These are phyloP conservation scores for Corylus americana DNA, from an alignment of 306 rosid species.

Conservation along the genomic window DNA sequence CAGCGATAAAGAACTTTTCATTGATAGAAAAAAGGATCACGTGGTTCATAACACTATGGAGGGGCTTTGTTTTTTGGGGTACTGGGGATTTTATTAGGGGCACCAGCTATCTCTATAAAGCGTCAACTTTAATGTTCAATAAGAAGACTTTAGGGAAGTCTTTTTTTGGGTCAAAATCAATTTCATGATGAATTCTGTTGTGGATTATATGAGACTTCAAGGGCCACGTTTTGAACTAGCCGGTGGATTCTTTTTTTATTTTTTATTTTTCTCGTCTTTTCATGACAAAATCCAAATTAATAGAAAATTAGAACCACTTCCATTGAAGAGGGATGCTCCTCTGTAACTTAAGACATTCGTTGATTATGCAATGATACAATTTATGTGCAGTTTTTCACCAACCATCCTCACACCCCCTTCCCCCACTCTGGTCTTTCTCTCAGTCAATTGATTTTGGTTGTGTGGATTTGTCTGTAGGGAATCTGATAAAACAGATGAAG, in stretches of 20 bases:
- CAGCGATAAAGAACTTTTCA: not conserved
- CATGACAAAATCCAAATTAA: not conserved
- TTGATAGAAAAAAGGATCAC: not conserved
- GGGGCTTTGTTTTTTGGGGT: not conserved
- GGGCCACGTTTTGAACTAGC: not conserved
- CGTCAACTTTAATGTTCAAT: not conserved
- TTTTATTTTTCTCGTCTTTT: not conserved
- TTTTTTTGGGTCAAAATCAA: no score
- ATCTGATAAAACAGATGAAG: slow-evolving; percentile 63
- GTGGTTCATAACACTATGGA: not conserved
- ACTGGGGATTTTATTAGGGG: not conserved
- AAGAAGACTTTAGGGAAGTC: not conserved
- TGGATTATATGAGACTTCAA: not conserved
- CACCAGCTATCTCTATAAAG: not conserved
- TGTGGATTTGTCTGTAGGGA: slow-evolving; percentile 50
- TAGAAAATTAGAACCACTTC: not conserved
- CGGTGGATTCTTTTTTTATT: not conserved
- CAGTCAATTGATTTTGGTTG: slow-evolving; percentile 19
- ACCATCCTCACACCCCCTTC: not conserved
- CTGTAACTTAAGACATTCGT: not conserved
- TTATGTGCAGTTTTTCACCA: not conserved
- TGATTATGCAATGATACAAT: not conserved
- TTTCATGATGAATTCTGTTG: not conserved
- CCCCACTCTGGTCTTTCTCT: slow-evolving; percentile 1
- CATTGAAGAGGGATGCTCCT: not conserved